Evolutionary conservation across 2,329 filamentous ascomycete species (phyloP), one percentile per base, ranked within the genome.

Genomic region (Sporothrix pseudoabietina): DNA sequence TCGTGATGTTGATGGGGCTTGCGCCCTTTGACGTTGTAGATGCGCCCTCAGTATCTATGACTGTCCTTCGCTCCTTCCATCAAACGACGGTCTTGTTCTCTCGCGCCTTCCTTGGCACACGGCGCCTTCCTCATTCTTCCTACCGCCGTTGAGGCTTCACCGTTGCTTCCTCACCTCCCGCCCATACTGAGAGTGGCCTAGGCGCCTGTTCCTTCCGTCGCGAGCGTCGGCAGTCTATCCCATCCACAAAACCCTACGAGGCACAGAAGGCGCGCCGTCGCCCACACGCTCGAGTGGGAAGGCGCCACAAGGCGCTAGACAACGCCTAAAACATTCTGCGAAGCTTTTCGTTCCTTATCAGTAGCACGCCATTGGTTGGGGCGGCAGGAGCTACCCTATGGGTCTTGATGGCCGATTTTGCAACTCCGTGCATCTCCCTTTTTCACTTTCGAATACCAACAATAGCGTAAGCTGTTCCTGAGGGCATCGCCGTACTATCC

Each of bases 191-290:
- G 41, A 32, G 12, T 52, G 44, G 65, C 44, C 14, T 68, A 68
- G 65, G 44, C 39, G 22, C 8, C 26, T 16, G 65, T 35, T 22
- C 65, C 44, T 35, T 30, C 63, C 10, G 32, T 19, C 59, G 59
- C 35, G 35, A 63, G 32, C 10, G 32, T 19, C 59, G 59, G 59
- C 59, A 63, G 32, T 22, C 22, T 30, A 26, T 26, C 39, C 39
- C 39, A 30, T 47, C 41, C 32, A 63, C 32, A 61, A 30, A 66
- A 66, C 61, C 61, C 22, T 66, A 66, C 55, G 4, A 35, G 55
- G 55, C 30, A 41, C 16, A n/a, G 9, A 6, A 61, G 57, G 14
- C 55, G 55, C 30, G 26, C 55, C 55, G 39, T 26, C n/a, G 10
- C 10, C 35, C 39, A 47, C 39, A 39, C 4, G 35, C 35, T 10